These are phyloP conservation scores for Fusarium lyarnte DNA, from an alignment of 2,329 filamentous ascomycete species.

Conservation along the genomic window DNA sequence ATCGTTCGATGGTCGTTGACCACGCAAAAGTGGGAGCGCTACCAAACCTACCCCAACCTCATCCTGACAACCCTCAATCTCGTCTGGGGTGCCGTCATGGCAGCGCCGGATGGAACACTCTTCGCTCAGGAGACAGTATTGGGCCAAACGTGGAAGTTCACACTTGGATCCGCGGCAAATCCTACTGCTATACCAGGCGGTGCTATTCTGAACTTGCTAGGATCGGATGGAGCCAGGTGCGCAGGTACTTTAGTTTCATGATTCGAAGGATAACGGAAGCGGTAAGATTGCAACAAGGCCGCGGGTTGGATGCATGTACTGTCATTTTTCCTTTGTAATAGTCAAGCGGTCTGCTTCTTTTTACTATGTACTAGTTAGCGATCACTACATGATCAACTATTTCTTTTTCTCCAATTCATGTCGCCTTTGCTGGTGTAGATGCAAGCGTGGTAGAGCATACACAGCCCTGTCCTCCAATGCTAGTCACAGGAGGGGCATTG, in stretches of 20 bases:
- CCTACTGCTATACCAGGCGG: background rate
- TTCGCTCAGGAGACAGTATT: constrained; percentile 15
- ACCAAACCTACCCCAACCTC: background rate
- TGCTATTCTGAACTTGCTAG: constrained; percentile 4
- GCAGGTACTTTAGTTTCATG: background rate
- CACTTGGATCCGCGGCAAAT: background rate
- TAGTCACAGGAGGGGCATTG: constrained; percentile 55
- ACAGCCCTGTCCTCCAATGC: constrained; percentile 53
- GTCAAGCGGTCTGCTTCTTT: constrained; percentile 4
- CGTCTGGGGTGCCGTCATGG: constrained; percentile 8
- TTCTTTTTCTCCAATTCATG: constrained; percentile 9
- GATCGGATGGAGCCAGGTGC: constrained; percentile 29
- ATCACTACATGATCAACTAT: constrained; percentile 13
- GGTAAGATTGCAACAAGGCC: constrained; percentile 29
- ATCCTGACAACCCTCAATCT: constrained; percentile 1
- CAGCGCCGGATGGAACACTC: background rate
- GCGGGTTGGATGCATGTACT: constrained; percentile 17
- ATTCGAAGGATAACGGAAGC: background rate
- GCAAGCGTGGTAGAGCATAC: constrained; percentile 48
- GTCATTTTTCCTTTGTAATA: constrained; percentile 15
- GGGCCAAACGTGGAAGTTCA: constrained; percentile 25
- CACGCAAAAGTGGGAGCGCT: background rate
- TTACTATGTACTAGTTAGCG: constrained; percentile 20
- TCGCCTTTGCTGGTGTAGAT: constrained; percentile 27
- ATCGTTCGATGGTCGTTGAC: constrained; percentile 10